Conservation (phyloP, 2,329 filamentous ascomycete genomes). For the Epichloe glyceriae region DNA sequence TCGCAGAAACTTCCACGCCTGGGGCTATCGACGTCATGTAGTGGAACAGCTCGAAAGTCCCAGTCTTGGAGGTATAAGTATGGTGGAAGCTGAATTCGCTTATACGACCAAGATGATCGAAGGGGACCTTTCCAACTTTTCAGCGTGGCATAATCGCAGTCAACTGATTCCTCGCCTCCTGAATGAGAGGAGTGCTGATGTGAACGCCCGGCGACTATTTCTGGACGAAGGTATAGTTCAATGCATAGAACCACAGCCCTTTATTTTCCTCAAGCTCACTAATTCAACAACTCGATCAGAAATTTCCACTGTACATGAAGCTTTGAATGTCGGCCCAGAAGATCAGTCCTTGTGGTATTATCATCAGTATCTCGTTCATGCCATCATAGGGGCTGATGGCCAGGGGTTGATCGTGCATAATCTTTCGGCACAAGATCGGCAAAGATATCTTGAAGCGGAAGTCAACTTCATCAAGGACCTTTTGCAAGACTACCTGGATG, state of each 20-base stretch:
- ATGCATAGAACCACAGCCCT: conserved; percentile 8
- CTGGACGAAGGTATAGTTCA: conserved; percentile 46
- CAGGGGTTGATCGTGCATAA: conserved; percentile 5
- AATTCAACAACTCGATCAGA: conserved; percentile 33
- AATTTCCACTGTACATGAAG: conserved; percentile 60
- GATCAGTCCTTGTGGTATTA: conserved; percentile 98
- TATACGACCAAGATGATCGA: conserved; percentile 87
- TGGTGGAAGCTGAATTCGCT: conserved; percentile 69
- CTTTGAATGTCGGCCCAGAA: conserved; percentile 77
- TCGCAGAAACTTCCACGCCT: conserved; percentile 89
- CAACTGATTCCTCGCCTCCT: conserved; percentile 70
- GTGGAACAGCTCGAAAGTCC: conserved; percentile 59
- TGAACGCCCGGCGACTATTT: conserved; percentile 50
- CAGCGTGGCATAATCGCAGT: conserved; percentile 86
- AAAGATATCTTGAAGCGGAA: conserved; percentile 54
- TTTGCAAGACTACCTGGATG: conserved; percentile 41
- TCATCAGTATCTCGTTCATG: conserved; percentile 73
- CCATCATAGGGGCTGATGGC: conserved; percentile 36
- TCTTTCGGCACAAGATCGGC: conserved; percentile 47
- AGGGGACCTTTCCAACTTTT: conserved; percentile 85
- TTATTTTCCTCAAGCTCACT: not conserved
- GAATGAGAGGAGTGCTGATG: conserved; percentile 53
- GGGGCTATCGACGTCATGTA: conserved; percentile 77
- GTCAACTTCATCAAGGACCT: conserved; percentile 60
- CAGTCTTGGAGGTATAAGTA: conserved; percentile 39